These are phyloP conservation scores for Alternaria tenuissima DNA, from an alignment of 2,329 filamentous ascomycete genomes.

Conservation along the genomic window DNA sequence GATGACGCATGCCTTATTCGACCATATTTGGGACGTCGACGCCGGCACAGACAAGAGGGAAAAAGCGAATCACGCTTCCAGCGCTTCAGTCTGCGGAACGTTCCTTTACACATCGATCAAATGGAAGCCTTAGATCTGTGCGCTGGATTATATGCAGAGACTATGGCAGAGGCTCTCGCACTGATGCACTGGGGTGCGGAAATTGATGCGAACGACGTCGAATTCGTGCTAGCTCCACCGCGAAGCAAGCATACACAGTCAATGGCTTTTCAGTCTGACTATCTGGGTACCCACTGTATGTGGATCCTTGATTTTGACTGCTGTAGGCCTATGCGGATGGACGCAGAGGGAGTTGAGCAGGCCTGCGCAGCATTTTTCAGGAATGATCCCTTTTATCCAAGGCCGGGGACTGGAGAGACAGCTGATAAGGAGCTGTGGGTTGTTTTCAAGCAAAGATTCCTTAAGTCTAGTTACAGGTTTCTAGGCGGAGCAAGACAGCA, in stretches of 20 bases:
- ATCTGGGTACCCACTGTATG: conserved; percentile 22
- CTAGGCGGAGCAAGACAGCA: not conserved
- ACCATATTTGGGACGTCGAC: conserved; percentile 57
- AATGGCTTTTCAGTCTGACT: conserved; percentile 15
- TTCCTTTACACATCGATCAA: conserved; percentile 60
- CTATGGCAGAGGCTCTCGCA: conserved; percentile 62
- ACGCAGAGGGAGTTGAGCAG: conserved; percentile 51
- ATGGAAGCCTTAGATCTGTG: conserved; percentile 56
- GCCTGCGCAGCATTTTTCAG: conserved; percentile 56
- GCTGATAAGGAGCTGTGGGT: conserved; percentile 18
- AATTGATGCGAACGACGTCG: conserved; percentile 63
- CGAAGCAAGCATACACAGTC: not conserved
- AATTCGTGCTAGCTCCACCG: conserved; percentile 60
- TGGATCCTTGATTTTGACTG: conserved; percentile 66
- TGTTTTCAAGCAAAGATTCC: not conserved
- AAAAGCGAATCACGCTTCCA: conserved; percentile 24
- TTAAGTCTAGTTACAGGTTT: not conserved
- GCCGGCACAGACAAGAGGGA: not conserved
- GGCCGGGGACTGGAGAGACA: conserved; percentile 10
- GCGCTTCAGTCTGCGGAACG: conserved; percentile 54
- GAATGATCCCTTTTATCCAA: conserved; percentile 63
- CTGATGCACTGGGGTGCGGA: conserved; percentile 59
- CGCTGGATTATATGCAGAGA: conserved; percentile 47
- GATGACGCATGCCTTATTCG: conserved; percentile 60
- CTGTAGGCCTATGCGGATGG: conserved; percentile 58